Evolutionary conservation across 2,329 filamentous ascomycete genomes (phyloP).

Genomic region (Alternaria sp.): DNA sequence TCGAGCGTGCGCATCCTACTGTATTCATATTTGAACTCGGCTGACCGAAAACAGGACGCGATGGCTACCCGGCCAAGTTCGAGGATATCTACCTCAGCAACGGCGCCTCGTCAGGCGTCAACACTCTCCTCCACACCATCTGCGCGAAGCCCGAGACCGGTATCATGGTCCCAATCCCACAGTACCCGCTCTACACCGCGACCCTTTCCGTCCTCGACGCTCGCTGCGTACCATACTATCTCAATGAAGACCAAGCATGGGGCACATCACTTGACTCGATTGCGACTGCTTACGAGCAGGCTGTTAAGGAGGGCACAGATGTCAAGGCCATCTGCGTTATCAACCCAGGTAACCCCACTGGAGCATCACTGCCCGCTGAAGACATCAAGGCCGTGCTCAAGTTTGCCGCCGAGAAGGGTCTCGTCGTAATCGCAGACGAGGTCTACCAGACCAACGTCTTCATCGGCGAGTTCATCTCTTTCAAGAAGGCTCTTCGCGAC

Average conservation of each 20-base stretch:
- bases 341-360: slow-evolving; percentile 98
- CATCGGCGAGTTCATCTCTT: slow-evolving; percentile 90
- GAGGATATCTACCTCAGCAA: slow-evolving; percentile 88
- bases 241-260: slow-evolving; percentile 88
- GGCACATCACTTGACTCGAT: slow-evolving; percentile 86
- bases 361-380: slow-evolving; percentile 79
- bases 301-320: slow-evolving; percentile 79
- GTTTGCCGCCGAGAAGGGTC: slow-evolving; percentile 82
- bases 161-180: slow-evolving; percentile 92
- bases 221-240: slow-evolving; percentile 88
- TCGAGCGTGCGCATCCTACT: slow-evolving; percentile 68
- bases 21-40: not conserved
- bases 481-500: slow-evolving; percentile 87
- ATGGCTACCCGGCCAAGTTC: slow-evolving; percentile 85
- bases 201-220: slow-evolving; percentile 87
- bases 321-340: slow-evolving; percentile 95
- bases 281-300: slow-evolving; percentile 75
- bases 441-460: slow-evolving; percentile 99
- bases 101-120: slow-evolving; percentile 93
- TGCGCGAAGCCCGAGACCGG: slow-evolving; percentile 80
- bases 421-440: slow-evolving; percentile 94
- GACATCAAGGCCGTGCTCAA: slow-evolving; percentile 88
- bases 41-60: slow-evolving; percentile 67
- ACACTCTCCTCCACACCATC: slow-evolving; percentile 90
- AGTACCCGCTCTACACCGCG: slow-evolving; percentile 97